Evolutionary conservation across 176 grass and related monocot genomes (phyloP).

Genomic region (Oryza australiensis): DNA sequence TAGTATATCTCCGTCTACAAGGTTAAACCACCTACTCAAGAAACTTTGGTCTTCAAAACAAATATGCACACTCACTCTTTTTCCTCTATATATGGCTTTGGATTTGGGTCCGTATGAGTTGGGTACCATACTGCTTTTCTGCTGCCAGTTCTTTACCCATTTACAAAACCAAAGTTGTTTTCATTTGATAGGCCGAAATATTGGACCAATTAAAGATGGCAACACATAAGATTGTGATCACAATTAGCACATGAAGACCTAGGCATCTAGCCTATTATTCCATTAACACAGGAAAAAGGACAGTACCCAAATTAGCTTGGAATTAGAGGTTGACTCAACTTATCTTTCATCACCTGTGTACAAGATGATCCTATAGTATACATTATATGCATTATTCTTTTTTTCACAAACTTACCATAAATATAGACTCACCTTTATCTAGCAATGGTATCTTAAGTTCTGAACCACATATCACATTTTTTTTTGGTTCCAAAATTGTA

Average conservation of each 20-base stretch:
- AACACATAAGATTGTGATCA: slow-evolving; percentile 6
- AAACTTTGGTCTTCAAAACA: neutral
- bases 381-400: neutral
- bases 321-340: neutral
- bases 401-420: slow-evolving; percentile 2
- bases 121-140: neutral
- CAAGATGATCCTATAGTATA: neutral
- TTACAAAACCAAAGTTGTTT: neutral
- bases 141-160: neutral
- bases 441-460: neutral
- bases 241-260: neutral
- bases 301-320: neutral
- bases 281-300: neutral
- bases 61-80: neutral
- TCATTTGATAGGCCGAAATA: neutral
- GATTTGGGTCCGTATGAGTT: neutral
- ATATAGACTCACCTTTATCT: neutral
- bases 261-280: neutral
- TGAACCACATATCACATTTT: neutral
- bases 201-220: slow-evolving; percentile 4
- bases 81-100: neutral
- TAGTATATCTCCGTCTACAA: neutral
- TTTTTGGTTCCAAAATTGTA: neutral
- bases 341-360: neutral
- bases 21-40: neutral